phyloP scores from a whole-genome alignment of 164 flowering plant species.

The Vitis amurensis region DNA sequence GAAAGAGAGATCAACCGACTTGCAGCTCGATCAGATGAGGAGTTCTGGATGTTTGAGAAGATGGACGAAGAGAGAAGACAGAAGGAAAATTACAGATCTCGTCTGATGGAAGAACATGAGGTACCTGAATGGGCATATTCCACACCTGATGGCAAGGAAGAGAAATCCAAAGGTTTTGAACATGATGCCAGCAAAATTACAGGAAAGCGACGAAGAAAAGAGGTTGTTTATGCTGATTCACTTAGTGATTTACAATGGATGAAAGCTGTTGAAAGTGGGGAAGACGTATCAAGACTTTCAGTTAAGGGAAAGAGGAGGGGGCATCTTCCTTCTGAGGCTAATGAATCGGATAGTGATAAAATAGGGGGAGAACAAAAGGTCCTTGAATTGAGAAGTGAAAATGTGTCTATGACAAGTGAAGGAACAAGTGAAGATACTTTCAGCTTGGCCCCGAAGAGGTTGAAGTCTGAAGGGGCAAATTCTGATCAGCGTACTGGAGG shows the following conservation, averaged over 20 bases:
- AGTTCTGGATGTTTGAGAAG: conserved; percentile 87
- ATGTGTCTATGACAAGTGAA: conserved; percentile 40
- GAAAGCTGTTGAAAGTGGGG: conserved; percentile 87
- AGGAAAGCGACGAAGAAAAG: conserved; percentile 82
- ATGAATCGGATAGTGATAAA: conserved; percentile 25
- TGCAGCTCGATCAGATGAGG: conserved; percentile 91
- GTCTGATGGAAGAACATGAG: conserved; percentile 96
- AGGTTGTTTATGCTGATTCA: conserved; percentile 71
- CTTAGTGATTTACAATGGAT: conserved; percentile 81
- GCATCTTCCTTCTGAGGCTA: conserved; percentile 18
- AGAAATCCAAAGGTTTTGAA: conserved; percentile 39
- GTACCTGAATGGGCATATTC: conserved; percentile 95
- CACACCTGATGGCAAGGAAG: conserved; percentile 34
- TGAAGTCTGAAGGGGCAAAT: conserved; percentile 25
- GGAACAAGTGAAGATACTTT: conserved; percentile 36
- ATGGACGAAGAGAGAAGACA: conserved; percentile 95
- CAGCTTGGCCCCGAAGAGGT: conserved; percentile 27
- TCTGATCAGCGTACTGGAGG: conserved; percentile 20
- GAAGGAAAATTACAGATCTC: conserved; percentile 77
- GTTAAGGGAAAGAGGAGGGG: conserved; percentile 42
- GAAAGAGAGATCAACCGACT: conserved; percentile 97
- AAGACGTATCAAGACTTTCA: conserved; percentile 41
- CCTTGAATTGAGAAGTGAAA: conserved; percentile 30
- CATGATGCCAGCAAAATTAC: conserved; percentile 29
- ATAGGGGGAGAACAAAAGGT: conserved; percentile 17